Percentiles rank a stretch among this genome's conserved stretches.
Conservation (phyloP, 176 grass and related monocot genomes). For the Oryza meyeriana region DNA sequence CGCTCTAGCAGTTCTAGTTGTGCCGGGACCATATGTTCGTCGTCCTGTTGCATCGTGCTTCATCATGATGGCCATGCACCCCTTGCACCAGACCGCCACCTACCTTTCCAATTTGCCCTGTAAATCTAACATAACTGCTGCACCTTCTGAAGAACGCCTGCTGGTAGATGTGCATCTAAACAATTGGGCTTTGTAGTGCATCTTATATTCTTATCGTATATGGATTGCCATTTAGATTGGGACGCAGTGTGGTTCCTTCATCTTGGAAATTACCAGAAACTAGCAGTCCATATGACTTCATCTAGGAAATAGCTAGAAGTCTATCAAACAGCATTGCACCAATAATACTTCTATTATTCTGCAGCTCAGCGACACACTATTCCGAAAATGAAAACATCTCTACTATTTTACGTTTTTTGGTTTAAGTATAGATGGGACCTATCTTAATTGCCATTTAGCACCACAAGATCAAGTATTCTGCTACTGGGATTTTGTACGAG, state of each 20-base stretch:
- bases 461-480: not conserved
- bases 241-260: not conserved
- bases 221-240: not conserved
- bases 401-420: not conserved
- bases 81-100: not conserved
- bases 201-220: not conserved
- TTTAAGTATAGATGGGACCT: not conserved
- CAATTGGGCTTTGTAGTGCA: not conserved
- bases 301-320: not conserved
- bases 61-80: not conserved
- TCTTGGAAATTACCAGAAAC: too few relatives aligned
- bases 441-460: not conserved
- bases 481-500: not conserved
- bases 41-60: constrained; percentile 11
- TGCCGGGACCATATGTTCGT: constrained; percentile 7
- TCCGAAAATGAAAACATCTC: not conserved
- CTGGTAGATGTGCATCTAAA: not conserved
- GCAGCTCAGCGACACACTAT: not conserved
- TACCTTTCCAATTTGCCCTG: not conserved
- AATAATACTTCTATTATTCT: not conserved
- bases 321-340: not conserved
- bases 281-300: too few relatives aligned
- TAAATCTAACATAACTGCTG: not conserved
- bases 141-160: not conserved
- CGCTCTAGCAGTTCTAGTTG: not conserved